phyloP scores from a whole-genome alignment of 1,284 basidiomycete genomes.

The Golubevia pallescens region DNA sequence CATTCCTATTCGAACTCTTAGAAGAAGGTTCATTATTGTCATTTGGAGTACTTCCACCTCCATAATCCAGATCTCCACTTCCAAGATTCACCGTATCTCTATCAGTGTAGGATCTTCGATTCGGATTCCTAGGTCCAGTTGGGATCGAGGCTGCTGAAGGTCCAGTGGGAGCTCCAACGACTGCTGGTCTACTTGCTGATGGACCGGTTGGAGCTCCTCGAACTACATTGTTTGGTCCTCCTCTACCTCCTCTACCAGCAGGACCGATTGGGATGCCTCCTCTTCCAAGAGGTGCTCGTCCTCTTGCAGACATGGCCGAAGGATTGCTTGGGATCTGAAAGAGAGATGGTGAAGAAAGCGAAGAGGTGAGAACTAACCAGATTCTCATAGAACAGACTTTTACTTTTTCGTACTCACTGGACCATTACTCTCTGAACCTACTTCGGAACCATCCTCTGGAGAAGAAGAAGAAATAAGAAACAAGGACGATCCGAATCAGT shows the following conservation, averaged over 20 bases:
- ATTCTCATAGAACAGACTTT: too few relatives aligned
- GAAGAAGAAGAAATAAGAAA: too few relatives aligned
- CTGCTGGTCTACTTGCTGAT: conserved; percentile 9
- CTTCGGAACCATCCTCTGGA: too few relatives aligned
- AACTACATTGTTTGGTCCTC: conserved; percentile 7
- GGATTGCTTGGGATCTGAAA: too few relatives aligned
- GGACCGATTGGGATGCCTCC: conserved; percentile 9
- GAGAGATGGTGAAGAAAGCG: too few relatives aligned
- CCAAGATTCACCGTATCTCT: conserved; percentile 46
- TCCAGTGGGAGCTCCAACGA: background rate
- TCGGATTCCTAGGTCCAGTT: conserved; percentile 37
- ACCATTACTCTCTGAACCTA: too few relatives aligned
- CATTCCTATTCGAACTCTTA: conserved; percentile 2
- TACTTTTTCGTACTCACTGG: too few relatives aligned
- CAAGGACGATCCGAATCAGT: too few relatives aligned
- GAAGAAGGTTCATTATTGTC: conserved; percentile 2
- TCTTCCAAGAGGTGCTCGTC: conserved; percentile 22
- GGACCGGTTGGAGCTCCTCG: conserved; percentile 15
- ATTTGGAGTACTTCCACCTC: conserved; percentile 14
- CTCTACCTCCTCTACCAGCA: background rate
- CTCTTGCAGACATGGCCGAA: background rate
- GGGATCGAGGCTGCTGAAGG: conserved; percentile 35
- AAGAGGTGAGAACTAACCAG: too few relatives aligned
- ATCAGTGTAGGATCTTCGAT: conserved; percentile 43
- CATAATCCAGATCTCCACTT: conserved; percentile 54